Evolutionary conservation across 129 eudicot species (phyloP), one percentile per base, ranked within the genome.

Genomic region (Tagetes erecta): DNA sequence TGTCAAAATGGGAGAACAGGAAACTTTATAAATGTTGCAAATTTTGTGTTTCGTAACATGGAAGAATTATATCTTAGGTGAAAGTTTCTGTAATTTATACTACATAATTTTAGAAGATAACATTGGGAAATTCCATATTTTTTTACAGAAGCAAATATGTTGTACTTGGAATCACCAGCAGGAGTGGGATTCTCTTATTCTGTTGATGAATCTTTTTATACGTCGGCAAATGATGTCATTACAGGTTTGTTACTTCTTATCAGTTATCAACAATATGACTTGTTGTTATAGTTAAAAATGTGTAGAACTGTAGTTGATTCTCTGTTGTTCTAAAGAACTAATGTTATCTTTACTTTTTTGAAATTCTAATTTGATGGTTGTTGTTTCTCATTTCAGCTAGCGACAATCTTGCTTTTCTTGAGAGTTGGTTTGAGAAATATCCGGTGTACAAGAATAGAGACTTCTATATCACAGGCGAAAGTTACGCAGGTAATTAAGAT

Each of bases 111-210:
- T 3, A 70, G 33, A 53, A 34, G 6, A 41, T 78, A 78, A 78
- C 70, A 40, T 62, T 35, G 6, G 0, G 45, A 2, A 36, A 62
- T 1, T n/a, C 45, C 20, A 10, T 62, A 0, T 36, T 0, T 64
- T 56, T 52, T 80, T 34, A 60, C 94, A 92, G 96, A 83, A 71
- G 98, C 98, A 76, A 92, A 92, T 62, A 84, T 92, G 94, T 72
- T 92, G 78, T 92, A 89, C 84, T 82, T 92, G 89, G 98, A 92
- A 66, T 83, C 96, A 76, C 97, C 97, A 41, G 96, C 90, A 63
- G 98, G 98, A 80, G 98, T 92, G 76, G 98, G 98, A 13, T 92
- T 89, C 82, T 92, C 98, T 5, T 89, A 78, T 70, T 81, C 94
- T 27, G 71, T 79, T 5, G 76, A 88, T 8, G 73, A 65, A 56